Conservation (phyloP, 2,329 filamentous ascomycete species). For the Ophiobolus disseminans region DNA sequence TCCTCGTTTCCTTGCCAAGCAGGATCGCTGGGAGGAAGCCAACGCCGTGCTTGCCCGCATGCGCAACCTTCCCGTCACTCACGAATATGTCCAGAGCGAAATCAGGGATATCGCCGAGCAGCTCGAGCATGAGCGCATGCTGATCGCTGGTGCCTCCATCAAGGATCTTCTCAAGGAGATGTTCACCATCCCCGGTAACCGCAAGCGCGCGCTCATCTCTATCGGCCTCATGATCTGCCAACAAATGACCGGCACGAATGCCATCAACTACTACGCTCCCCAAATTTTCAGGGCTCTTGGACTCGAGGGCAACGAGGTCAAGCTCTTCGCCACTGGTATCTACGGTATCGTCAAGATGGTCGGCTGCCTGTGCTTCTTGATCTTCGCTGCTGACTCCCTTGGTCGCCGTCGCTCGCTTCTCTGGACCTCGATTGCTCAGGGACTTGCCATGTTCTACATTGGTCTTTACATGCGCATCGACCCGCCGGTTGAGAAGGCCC, state of each 20-base stretch:
- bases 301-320: conserved; percentile 62
- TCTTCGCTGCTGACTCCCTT: conserved; percentile 73
- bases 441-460: conserved; percentile 70
- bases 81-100: conserved; percentile 48
- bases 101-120: conserved; percentile 48
- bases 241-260: conserved; percentile 69
- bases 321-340: conserved; percentile 75
- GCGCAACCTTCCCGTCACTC: conserved; percentile 56
- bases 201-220: conserved; percentile 69
- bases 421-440: conserved; percentile 70
- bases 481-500: conserved; percentile 61
- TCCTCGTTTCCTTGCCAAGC: conserved; percentile 71
- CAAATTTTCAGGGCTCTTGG: conserved; percentile 73
- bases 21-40: conserved; percentile 72
- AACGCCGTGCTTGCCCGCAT: conserved; percentile 63
- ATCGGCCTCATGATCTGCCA: conserved; percentile 72
- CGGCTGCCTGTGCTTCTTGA: conserved; percentile 68
- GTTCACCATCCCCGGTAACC: conserved; percentile 58
- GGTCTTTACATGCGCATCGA: conserved; percentile 72
- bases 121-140: conserved; percentile 62
- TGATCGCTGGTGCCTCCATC: conserved; percentile 59
- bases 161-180: conserved; percentile 50
- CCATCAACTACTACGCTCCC: conserved; percentile 70
- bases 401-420: conserved; percentile 69
- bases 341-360: conserved; percentile 76